phyloP scores from a whole-genome alignment of 495 filamentous ascomycete species.

The Xylaria acuta region DNA sequence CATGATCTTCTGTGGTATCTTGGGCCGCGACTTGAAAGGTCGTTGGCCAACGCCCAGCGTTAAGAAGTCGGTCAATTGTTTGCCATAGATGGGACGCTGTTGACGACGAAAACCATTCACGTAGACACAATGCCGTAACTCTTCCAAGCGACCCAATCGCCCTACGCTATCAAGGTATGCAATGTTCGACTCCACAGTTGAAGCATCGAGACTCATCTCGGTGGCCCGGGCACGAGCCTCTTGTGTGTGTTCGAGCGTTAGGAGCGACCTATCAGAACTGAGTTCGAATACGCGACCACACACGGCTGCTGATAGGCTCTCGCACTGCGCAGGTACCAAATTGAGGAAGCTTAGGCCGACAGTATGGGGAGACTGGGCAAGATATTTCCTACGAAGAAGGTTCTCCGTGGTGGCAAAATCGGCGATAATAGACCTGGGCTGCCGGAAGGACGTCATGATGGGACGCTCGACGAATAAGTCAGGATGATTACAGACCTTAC shows the following conservation, averaged over 20 bases:
- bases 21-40: conserved; percentile 62
- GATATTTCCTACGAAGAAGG: conserved; percentile 69
- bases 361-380: conserved; percentile 68
- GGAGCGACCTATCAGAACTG: conserved; percentile 67
- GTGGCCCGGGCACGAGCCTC: conserved; percentile 66
- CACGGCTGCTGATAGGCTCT: conserved; percentile 66
- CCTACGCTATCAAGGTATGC: conserved; percentile 74
- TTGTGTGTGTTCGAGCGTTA: conserved; percentile 68
- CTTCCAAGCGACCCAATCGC: conserved; percentile 74
- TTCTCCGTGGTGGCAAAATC: conserved; percentile 80
- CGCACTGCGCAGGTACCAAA: conserved; percentile 75
- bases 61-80: conserved; percentile 72
- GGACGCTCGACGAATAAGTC: conserved; percentile 97
- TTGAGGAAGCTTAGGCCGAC: conserved; percentile 82
- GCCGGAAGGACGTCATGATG: conserved; percentile 97
- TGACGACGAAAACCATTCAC: conserved; percentile 82
- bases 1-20: conserved; percentile 58
- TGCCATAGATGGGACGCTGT: conserved; percentile 80
- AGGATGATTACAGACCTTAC: conserved; percentile 98
- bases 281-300: conserved; percentile 67
- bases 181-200: conserved; percentile 70
- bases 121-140: conserved; percentile 79
- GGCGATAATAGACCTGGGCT: conserved; percentile 80
- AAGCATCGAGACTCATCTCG: conserved; percentile 64
- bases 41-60: conserved; percentile 64